phyloP scores from a whole-genome alignment of 352 stramenopile genomes.

The Phytophthora boehmeriae region DNA sequence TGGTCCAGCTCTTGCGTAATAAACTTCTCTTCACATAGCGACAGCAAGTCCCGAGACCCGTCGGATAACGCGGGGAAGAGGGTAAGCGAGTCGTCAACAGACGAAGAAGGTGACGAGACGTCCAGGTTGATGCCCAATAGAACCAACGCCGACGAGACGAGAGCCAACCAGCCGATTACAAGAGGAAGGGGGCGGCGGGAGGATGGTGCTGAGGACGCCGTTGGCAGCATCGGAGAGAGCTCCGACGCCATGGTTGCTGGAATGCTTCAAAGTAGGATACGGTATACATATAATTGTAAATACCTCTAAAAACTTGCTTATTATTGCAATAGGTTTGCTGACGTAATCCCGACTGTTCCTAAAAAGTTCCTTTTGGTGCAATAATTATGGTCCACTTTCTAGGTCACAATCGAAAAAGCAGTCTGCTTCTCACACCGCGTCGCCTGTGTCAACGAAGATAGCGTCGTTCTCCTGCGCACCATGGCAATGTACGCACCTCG shows the following conservation, averaged over 20 bases:
- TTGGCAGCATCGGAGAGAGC: conserved; percentile 36
- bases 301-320: no score
- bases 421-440: no score
- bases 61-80: conserved; percentile 24
- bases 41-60: conserved; percentile 44
- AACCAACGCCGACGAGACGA: conserved; percentile 19
- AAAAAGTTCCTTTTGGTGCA: no score
- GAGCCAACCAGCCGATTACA: conserved; percentile 28
- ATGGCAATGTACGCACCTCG: conserved; percentile 29
- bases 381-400: no score
- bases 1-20: conserved; percentile 58
- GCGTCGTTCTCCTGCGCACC: no score
- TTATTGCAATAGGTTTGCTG: no score
- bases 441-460: no score
- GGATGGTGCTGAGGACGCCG: background rate
- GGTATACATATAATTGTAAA: no score
- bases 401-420: no score
- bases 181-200: conserved; percentile 26
- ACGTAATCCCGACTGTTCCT: no score
- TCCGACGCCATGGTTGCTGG: conserved; percentile 14
- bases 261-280: no score
- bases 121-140: conserved; percentile 5
- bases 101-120: conserved; percentile 3
- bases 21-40: conserved; percentile 49
- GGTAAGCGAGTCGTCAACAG: background rate